Conservation (phyloP, 345 rosid species). For the Streptanthus diversifolius region DNA sequence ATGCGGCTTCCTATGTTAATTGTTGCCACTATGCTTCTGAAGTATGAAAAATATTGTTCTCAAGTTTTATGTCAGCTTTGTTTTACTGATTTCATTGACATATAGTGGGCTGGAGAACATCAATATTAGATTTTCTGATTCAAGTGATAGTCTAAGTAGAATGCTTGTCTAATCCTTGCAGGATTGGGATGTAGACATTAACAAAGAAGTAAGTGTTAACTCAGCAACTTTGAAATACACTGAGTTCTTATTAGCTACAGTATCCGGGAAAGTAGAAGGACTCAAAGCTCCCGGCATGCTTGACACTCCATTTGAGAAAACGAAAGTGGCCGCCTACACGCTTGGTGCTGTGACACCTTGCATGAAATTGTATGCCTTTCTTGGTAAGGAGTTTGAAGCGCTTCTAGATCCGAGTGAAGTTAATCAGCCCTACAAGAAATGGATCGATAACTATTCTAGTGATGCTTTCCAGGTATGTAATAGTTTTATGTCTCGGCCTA, state of each 20-base stretch:
- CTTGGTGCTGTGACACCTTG: conserved; percentile 96
- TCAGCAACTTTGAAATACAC: conserved; percentile 74
- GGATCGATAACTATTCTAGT: conserved; percentile 77
- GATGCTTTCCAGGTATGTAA: conserved; percentile 67
- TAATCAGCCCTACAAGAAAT: conserved; percentile 74
- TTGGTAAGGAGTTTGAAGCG: conserved; percentile 67
- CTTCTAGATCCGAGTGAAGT: conserved; percentile 46
- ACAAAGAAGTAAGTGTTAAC: conserved; percentile 49
- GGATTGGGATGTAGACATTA: conserved; percentile 78
- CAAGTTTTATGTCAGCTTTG: background rate
- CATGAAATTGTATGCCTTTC: conserved; percentile 86
- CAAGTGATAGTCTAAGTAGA: conserved; percentile 2
- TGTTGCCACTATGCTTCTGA: background rate
- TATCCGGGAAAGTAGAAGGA: conserved; percentile 95
- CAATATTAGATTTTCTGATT: background rate
- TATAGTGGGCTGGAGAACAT: background rate
- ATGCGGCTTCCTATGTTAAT: background rate
- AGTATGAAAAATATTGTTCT: background rate
- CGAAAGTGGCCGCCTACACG: conserved; percentile 95
- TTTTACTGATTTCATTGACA: background rate
- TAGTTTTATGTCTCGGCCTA: conserved; percentile 9
- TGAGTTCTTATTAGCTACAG: conserved; percentile 88
- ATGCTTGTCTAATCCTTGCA: conserved; percentile 33
- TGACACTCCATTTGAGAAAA: conserved; percentile 94
- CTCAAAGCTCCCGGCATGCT: conserved; percentile 86